Evolutionary conservation across 106 monocot species (phyloP), one percentile per base, ranked within the genome.

Genomic region (Chionographis japonica): DNA sequence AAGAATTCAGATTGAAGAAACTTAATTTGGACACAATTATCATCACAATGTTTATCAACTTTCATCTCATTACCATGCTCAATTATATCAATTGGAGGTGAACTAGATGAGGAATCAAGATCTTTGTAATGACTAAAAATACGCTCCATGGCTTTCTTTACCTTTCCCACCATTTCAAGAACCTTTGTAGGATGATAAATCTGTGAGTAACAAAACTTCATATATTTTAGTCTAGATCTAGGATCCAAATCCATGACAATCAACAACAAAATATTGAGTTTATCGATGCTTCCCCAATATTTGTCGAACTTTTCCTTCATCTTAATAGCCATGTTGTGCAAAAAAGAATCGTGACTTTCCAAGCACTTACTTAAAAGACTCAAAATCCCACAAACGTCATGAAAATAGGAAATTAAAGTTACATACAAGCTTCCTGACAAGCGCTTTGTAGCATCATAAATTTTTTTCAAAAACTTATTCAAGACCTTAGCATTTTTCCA

Each of bases 221-320:
- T 6, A 52, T 60, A 58, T 17, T 66, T 67, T 40, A 75, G 27
- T 13, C 67, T 75, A 53, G n/a, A 35, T n/a, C n/a, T n/a, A n/a
- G n/a, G n/a, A n/a, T n/a, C n/a, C n/a, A n/a, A n/a, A n/a, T n/a
- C n/a, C n/a, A 67, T 20, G 16, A 6, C 74, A 37, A 75, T 16
- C 35, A 17, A 51, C 4, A 75, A 46, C 2, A 58, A 35, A 3
- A 42, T 43, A 40, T 75, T 75, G 67, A 75, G 36, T 27, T 56
- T 52, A 11, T 59, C 49, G 3, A 67, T 18, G 8, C 52, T 18
- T 12, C 35, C 46, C 66, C 43, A 75, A 52, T 75, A 50, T n/a
- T n/a, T n/a, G n/a, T n/a, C n/a, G n/a, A n/a, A n/a, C n/a, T n/a
- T n/a, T n/a, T n/a, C n/a, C n/a, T n/a, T n/a, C n/a, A n/a, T n/a